Evolutionary conservation across 306 rosid genomes (phyloP), one percentile per base, ranked within the genome.

Genomic region (Parietaria judaica): DNA sequence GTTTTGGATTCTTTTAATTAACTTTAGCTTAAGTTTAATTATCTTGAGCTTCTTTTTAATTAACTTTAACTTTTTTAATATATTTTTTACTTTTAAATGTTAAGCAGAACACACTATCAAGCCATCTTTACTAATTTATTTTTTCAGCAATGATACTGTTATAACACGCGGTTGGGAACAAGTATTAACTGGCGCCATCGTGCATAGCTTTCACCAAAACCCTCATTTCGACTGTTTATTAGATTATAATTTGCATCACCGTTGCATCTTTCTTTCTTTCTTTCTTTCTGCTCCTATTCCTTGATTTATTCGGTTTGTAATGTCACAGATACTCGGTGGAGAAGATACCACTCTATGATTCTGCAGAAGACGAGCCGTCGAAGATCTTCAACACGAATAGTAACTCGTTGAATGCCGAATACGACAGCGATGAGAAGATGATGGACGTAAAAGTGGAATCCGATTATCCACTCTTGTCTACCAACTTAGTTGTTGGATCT

Each of bases 271-370:
- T 7, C 23, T 38, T 16, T n/a, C 23, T 16, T 6, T 41, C 16
- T 6, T 58, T 41, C 16, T 6, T 58, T 41, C 41, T 7, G 58
- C 0, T 14, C 36, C 53, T 13, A 5, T 44, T 5, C 6, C 52
- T 15, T 55, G 14, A 52, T 44, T 9, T n/a, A 38, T 37, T 15
- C 51, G 55, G 46, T 66, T 39, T 67, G 56, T 51, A 60, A 41
- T 54, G 17, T 59, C 70, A 56, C 73, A 85, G 98, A 84, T 92
- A 92, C 71, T 85, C 92, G 15, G 91, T 92, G 57, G 98, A 92
- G 79, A 92, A 88, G 78, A 88, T 92, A 70, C 98, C 96, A 3
- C 81, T 90, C 14, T 90, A 90, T 66, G 97, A 90, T 80, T 90
- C 97, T 43, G 96, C 88, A 3, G 97, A 87, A 83, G 97, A 90